Base-by-base conservation (phyloP, 2,329 filamentous ascomycete species). In the Hypoxylon sp. region DNA sequence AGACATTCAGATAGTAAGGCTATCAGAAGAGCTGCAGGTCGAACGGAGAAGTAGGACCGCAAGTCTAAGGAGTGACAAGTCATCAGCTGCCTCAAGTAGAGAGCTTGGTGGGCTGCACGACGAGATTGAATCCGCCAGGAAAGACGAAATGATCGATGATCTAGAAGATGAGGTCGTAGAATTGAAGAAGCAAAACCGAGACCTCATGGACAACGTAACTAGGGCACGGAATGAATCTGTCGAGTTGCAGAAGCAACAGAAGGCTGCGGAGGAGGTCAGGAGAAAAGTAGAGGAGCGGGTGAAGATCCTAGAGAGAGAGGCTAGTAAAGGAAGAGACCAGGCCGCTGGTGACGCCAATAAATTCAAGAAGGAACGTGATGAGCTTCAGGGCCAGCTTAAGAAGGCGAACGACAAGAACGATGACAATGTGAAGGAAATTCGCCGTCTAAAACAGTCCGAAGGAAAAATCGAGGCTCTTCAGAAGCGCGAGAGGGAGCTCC, bases 351-450 rank as follows among this genome's bases (percentile, higher is more conserved):
- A 63, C 13, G 4, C 10, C 31, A 26, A 54, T 6, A 53, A 59
- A 22, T 13, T 53, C n/a, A 51, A 54, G 22, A 52, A 50, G 13
- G 70, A 70, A 33, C 59, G 54, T 17, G 64, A 70, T 17, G 57
- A 70, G 0, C 24, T 62, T 14, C 31, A 46, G 13, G 14, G 1
- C 24, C 39, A 65, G 13, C 39, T 59, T 19, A 53, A 58, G 39
- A 48, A 48, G 39, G 37, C 48, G 6, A 50, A 31, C 14, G n/a
- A 11, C 17, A 65, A 54, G 31, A n/a, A 19, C 31, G 46, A 52
- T 3, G 66, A 65, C 4, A 52, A 65, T 33, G 26, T 8, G 17
- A 39, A 55, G 35, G 66, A 65, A 46, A 9, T 59, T 9, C 6
- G n/a, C 11, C 60, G 55, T 13, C 57, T 68, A 4, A 31, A 10